Conservation (phyloP, 768 basidiomycete genomes). For the Lactarius tabidus region DNA sequence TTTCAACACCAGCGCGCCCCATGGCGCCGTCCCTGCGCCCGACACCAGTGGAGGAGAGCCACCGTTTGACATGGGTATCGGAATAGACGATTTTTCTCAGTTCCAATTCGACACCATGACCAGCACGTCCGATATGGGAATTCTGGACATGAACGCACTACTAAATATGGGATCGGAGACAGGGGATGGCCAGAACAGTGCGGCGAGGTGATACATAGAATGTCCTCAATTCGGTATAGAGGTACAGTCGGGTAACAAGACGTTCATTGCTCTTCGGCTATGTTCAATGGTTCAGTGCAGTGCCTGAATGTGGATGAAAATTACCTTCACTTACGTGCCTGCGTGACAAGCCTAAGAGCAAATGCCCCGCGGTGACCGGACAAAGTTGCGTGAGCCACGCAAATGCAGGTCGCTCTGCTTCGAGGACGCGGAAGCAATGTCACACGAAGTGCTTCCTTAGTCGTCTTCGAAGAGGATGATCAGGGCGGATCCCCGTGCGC, state of each 20-base stretch:
- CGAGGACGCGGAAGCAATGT: background rate
- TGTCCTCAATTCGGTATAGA: constrained; percentile 2
- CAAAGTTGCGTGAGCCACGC: background rate
- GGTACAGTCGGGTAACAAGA: background rate
- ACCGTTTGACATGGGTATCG: constrained; percentile 44
- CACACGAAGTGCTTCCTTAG: constrained; percentile 50
- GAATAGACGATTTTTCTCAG: constrained; percentile 10
- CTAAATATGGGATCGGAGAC: constrained; percentile 12
- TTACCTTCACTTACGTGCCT: background rate
- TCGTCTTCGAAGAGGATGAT: constrained; percentile 66
- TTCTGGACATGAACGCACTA: constrained; percentile 14
- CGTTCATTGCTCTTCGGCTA: background rate
- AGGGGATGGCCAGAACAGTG: constrained; percentile 15
- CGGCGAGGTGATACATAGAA: constrained; percentile 7
- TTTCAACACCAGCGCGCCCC: constrained; percentile 9
- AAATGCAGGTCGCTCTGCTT: background rate
- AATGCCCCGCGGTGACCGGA: background rate
- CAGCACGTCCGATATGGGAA: constrained; percentile 39
- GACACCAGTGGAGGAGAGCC: constrained; percentile 22
- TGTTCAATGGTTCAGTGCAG: background rate
- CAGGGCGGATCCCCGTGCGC: constrained; percentile 52
- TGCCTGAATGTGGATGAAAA: constrained; percentile 2
- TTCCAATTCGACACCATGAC: constrained; percentile 16
- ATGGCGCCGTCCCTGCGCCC: constrained; percentile 22
- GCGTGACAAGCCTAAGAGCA: background rate